Percentiles rank a stretch among this genome's conserved stretches.
Evolutionary conservation across 169 alveolate genomes (phyloP).

Genomic region (Cyclospora cayetanensis): DNA sequence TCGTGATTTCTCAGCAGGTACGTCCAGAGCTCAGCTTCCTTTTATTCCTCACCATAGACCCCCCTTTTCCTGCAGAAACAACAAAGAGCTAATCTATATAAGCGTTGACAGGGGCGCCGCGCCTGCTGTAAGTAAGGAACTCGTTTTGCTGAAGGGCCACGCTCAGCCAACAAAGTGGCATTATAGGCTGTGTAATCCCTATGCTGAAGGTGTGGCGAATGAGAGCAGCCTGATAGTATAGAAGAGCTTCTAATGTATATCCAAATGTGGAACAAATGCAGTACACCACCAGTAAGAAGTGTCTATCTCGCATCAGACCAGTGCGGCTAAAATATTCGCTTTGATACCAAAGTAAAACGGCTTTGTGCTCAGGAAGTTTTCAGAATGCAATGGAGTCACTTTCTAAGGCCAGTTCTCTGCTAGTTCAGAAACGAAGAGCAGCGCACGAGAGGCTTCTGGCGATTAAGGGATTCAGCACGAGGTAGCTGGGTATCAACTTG

Average conservation of each 20-base stretch:
- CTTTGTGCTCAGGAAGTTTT: slow-evolving; percentile 1
- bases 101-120: neutral
- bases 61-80: neutral
- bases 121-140: neutral
- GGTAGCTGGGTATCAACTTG: neutral
- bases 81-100: neutral
- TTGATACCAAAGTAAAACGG: neutral
- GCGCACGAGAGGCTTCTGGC: neutral
- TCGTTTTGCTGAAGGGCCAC: neutral
- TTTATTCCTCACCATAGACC: neutral
- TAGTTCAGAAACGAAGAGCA: slow-evolving; percentile 9
- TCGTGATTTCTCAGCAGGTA: neutral
- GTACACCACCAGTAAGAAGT: neutral
- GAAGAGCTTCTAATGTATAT: neutral
- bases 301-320: neutral
- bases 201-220: neutral
- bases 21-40: neutral
- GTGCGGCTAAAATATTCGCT: neutral
- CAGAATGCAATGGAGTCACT: slow-evolving; percentile 13
- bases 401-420: slow-evolving; percentile 4
- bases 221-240: neutral
- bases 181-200: neutral
- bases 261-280: neutral
- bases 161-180: neutral
- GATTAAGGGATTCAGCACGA: neutral